Base-by-base conservation (phyloP, 129 eudicot species). In the Tagetes patula region DNA sequence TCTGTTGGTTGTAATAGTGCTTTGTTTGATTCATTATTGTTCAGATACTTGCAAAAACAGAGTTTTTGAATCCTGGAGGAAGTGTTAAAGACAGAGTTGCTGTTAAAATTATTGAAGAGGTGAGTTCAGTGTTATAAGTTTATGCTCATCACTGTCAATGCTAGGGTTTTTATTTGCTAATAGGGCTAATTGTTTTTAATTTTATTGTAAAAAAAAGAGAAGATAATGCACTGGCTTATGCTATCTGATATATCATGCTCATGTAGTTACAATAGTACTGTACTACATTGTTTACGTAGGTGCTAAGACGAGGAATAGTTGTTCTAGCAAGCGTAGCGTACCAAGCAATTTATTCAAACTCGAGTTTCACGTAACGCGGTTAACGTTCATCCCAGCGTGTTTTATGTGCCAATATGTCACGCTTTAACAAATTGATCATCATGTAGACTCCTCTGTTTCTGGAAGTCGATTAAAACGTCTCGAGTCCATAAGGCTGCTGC, bases 1-100 rank as follows among this genome's bases (percentile, higher is more conserved):
- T 75, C 31, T 14, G 2, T 42, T 55, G 52, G 14, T 53, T 9
- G 47, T 37, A 61, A 37, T 45, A 46, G 13, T 67, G 59, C 1
- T 10, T 47, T 27, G 59, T 69, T 65, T 56, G 31, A 14, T 65
- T 64, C 9, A 31, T 27, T 69, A 4, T 81, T 8, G 3, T 53
- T 54, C 91, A 94, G 99, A 94, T 94, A 80, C 77, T 90, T 11
- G 99, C 90, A 46, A 94, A 94, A 79, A 88, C 96, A 0, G 99
- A 94, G 87, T 94, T 90, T 75, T 83, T 94, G 82, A 94, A 94
- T 80, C 99, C 99, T 2, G 99, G 99, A 46, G 99, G 99, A 52
- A 94, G 99, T 74, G 97, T 94, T 54, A 94, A 94, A 85, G 99
- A 94, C 78, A 90, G 99, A 84, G 92, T 94, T 11, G 97, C 97